phyloP scores from a whole-genome alignment of 495 filamentous ascomycete species.

The Chlorociboria aeruginascens region DNA sequence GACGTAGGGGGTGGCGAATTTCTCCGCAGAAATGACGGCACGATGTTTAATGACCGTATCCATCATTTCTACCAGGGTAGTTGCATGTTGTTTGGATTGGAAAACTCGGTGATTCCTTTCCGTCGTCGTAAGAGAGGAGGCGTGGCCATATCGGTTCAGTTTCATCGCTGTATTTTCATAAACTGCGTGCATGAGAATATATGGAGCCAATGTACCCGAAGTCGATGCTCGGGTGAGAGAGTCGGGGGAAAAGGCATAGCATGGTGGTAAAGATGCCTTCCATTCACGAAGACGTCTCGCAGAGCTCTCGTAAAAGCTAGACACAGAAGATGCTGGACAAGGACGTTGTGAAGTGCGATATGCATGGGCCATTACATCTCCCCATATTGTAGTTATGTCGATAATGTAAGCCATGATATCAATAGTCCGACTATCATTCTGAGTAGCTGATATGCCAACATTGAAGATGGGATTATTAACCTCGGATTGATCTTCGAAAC shows the following conservation, averaged over 20 bases:
- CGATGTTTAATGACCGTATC: slow-evolving; percentile 3
- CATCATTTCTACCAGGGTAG: slow-evolving; percentile 27
- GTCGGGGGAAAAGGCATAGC: slow-evolving; percentile 29
- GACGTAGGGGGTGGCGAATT: slow-evolving; percentile 31
- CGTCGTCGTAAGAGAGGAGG: slow-evolving; percentile 22
- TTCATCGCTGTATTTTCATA: slow-evolving; percentile 49
- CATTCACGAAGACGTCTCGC: slow-evolving; percentile 39
- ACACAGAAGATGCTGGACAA: slow-evolving; percentile 15
- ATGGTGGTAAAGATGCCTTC: slow-evolving; percentile 33
- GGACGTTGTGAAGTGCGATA: slow-evolving; percentile 41
- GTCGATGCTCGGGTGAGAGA: slow-evolving; percentile 38
- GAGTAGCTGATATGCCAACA: slow-evolving; percentile 22
- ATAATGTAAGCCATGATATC: slow-evolving; percentile 50
- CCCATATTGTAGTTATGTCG: slow-evolving; percentile 50
- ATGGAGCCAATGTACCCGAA: slow-evolving; percentile 35
- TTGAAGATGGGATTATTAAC: slow-evolving; percentile 46
- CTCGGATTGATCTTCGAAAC: slow-evolving; percentile 44
- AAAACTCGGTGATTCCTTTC: slow-evolving; percentile 27
- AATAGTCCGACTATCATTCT: slow-evolving; percentile 18
- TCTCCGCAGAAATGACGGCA: slow-evolving; percentile 1
- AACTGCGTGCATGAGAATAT: slow-evolving; percentile 47
- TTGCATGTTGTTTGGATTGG: slow-evolving; percentile 30
- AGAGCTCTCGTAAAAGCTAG: slow-evolving; percentile 36
- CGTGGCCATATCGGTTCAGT: slow-evolving; percentile 46
- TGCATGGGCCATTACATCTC: slow-evolving; percentile 46